A percentile compares a stretch with the other conserved stretches of the same genome.
These are phyloP conservation scores for Candida ortonii DNA, from an alignment of 805 yeast species.

Conservation along the genomic window DNA sequence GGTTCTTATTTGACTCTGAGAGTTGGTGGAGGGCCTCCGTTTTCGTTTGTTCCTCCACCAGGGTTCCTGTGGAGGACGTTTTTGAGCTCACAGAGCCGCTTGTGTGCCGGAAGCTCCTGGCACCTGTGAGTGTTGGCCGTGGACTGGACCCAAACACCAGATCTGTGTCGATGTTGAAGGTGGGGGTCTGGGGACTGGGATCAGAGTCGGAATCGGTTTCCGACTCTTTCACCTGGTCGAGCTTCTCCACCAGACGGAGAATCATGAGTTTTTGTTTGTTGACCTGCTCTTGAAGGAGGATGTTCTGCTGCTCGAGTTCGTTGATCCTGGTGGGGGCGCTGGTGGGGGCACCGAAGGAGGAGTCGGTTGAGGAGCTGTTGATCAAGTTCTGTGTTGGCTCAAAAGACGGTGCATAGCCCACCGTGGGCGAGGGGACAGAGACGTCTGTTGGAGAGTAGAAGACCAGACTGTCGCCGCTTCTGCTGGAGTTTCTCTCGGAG, in stretches of 20 bases:
- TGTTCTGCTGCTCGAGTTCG: constrained; percentile 22
- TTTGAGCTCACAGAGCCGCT: constrained; percentile 13
- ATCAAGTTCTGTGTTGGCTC: too few species aligned
- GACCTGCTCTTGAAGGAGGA: constrained; percentile 27
- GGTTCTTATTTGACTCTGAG: constrained; percentile 6
- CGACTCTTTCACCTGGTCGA: constrained; percentile 13
- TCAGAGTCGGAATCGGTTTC: constrained; percentile 5
- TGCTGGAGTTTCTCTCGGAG: too few species aligned
- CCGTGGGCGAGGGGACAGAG: too few species aligned
- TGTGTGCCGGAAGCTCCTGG: constrained; percentile 1
- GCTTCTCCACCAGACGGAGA: constrained; percentile 20
- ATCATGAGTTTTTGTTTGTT: constrained; percentile 27
- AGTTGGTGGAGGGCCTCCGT: constrained; percentile 6
- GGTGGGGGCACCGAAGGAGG: too few species aligned
- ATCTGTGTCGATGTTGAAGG: constrained; percentile 1
- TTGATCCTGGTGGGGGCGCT: too few species aligned
- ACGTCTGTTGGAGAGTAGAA: too few species aligned
- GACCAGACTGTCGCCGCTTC: too few species aligned
- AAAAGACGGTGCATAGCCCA: too few species aligned
- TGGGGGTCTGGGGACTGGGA: neutral
- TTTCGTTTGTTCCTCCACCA: constrained; percentile 8
- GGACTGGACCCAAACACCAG: constrained; percentile 7
- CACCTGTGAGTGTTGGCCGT: constrained; percentile 2
- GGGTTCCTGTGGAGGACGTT: constrained; percentile 12
- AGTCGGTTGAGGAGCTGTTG: too few species aligned